Conservation (phyloP, 2,329 filamentous ascomycete species). For the Aspergillus sp. region DNA sequence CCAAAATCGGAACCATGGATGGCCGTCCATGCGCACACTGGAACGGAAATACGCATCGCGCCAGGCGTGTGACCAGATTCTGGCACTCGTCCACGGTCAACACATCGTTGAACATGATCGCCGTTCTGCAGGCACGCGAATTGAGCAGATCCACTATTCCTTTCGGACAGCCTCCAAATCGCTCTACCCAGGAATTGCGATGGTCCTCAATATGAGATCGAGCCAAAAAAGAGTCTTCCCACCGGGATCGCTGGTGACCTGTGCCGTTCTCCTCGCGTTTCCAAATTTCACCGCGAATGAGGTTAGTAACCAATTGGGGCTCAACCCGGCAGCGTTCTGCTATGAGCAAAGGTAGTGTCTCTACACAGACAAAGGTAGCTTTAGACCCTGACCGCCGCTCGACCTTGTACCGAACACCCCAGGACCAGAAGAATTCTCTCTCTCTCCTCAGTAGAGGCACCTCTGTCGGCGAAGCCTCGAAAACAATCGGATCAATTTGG, state of each 20-base stretch:
- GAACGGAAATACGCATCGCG: conserved; percentile 43
- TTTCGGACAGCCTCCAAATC: conserved; percentile 65
- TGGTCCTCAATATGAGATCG: neutral
- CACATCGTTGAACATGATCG: conserved; percentile 49
- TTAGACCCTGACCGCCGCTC: conserved; percentile 6
- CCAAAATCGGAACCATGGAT: conserved; percentile 42
- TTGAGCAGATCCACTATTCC: conserved; percentile 64
- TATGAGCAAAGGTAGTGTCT: conserved; percentile 65
- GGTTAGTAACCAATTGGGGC: conserved; percentile 64
- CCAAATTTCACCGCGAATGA: conserved; percentile 74
- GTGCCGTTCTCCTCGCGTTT: conserved; percentile 48
- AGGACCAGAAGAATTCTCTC: conserved; percentile 57
- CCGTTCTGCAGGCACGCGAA: conserved; percentile 45
- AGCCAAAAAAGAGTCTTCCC: neutral
- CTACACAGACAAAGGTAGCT: conserved; percentile 43
- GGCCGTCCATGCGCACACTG: conserved; percentile 49
- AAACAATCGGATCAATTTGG: conserved; percentile 48
- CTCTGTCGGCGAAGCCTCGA: conserved; percentile 63
- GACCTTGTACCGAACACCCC: conserved; percentile 69
- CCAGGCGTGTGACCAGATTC: conserved; percentile 31
- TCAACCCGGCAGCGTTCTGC: conserved; percentile 70
- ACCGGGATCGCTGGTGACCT: neutral
- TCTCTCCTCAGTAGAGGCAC: conserved; percentile 52
- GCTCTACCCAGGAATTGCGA: conserved; percentile 50
- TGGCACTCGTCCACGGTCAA: conserved; percentile 35